Evolutionary conservation across 768 basidiomycete genomes (phyloP).

Genomic region (Boletus bicolor): DNA sequence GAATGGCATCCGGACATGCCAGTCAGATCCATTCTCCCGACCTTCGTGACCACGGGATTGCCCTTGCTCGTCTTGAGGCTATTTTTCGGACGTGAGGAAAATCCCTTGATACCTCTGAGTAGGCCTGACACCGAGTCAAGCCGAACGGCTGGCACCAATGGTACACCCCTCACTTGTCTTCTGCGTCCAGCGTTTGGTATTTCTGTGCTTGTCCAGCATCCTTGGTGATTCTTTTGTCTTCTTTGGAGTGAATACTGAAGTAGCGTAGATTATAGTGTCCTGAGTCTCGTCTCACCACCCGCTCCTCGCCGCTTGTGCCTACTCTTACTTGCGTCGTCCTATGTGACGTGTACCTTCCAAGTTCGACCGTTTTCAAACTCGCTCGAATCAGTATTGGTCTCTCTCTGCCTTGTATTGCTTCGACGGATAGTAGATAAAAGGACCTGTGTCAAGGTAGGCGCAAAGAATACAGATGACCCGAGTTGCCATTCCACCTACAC

Average conservation of each 20-base stretch:
- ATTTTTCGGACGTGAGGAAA: constrained; percentile 23
- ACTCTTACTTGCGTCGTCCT: constrained; percentile 35
- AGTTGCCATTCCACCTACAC: background rate
- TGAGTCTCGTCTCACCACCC: constrained; percentile 20
- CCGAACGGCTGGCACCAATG: background rate
- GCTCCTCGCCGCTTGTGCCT: constrained; percentile 18
- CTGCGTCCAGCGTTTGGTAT: constrained; percentile 28
- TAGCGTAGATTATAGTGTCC: constrained; percentile 24
- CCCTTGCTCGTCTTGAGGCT: constrained; percentile 24
- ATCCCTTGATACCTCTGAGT: background rate
- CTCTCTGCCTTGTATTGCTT: constrained; percentile 29
- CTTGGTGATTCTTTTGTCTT: constrained; percentile 27
- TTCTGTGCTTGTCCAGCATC: constrained; percentile 30
- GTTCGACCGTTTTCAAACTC: constrained; percentile 41
- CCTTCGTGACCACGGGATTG: constrained; percentile 32
- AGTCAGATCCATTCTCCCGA: constrained; percentile 35
- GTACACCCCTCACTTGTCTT: constrained; percentile 25
- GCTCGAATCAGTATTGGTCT: constrained; percentile 32
- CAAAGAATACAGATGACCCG: background rate
- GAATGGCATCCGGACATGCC: constrained; percentile 37
- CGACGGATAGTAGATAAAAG: constrained; percentile 13
- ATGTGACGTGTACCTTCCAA: constrained; percentile 37
- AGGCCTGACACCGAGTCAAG: constrained; percentile 14
- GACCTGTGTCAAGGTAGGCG: background rate
- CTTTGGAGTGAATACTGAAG: constrained; percentile 1